phyloP scores from a whole-genome alignment of 2,329 filamentous ascomycete genomes.

The Pseudocercospora fuligena region DNA sequence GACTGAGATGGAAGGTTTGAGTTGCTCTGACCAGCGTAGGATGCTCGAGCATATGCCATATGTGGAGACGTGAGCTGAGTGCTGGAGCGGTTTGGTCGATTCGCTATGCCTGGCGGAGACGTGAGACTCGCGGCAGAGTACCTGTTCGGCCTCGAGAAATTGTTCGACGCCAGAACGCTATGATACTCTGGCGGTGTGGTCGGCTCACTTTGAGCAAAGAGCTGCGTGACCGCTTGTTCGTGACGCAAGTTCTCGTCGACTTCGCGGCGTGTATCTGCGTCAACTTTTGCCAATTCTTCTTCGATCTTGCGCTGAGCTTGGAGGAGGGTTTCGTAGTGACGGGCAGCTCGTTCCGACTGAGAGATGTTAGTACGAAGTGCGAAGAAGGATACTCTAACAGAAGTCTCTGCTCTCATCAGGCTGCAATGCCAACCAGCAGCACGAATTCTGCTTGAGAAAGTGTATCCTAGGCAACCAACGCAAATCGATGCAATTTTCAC shows the following conservation, averaged over 20 bases:
- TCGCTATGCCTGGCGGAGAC: constrained; percentile 69
- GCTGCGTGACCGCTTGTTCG: constrained; percentile 72
- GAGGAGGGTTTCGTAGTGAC: constrained; percentile 87
- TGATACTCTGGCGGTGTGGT: constrained; percentile 94
- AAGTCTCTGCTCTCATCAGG: not conserved
- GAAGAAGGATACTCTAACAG: not conserved
- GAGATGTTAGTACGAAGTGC: constrained; percentile 26
- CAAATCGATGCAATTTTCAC: not conserved
- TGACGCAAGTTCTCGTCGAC: constrained; percentile 85
- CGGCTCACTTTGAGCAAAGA: constrained; percentile 79
- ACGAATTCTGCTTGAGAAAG: not conserved
- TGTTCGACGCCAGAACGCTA: constrained; percentile 67
- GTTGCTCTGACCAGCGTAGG: constrained; percentile 59
- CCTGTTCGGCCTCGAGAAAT: constrained; percentile 81
- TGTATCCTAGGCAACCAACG: not conserved
- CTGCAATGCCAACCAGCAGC: constrained; percentile 33
- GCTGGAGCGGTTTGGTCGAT: constrained; percentile 73
- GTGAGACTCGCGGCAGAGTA: constrained; percentile 89
- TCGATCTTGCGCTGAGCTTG: constrained; percentile 90
- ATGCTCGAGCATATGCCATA: constrained; percentile 59
- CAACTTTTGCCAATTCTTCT: constrained; percentile 87
- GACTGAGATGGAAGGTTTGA: constrained; percentile 79
- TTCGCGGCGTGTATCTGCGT: constrained; percentile 80
- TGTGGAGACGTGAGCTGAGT: constrained; percentile 82
- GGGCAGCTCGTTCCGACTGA: constrained; percentile 90